These are phyloP conservation scores for Cyberlindnera samutprakarnensis DNA, from an alignment of 805 yeast species.

Conservation along the genomic window DNA sequence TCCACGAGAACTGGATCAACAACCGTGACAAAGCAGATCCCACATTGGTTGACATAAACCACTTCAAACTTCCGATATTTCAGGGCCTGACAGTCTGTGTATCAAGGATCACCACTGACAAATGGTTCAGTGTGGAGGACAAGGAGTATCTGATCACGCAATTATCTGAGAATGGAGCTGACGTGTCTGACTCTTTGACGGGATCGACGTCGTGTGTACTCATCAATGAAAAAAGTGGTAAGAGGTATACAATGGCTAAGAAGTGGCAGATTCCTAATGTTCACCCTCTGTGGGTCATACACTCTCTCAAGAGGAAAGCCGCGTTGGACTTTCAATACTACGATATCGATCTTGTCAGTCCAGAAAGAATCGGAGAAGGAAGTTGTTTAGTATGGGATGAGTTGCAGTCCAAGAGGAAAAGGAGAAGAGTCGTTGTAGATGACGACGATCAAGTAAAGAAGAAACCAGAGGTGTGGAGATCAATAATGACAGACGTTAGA, in stretches of 20 bases:
- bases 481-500: slow-evolving; percentile 24
- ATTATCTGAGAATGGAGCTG: slow-evolving; percentile 41
- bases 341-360: slow-evolving; percentile 17
- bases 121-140: slow-evolving; percentile 17
- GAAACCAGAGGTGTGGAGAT: slow-evolving; percentile 34
- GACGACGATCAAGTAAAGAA: slow-evolving; percentile 14
- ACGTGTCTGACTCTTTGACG: slow-evolving; percentile 42
- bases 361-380: slow-evolving; percentile 22
- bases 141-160: slow-evolving; percentile 27
- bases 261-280: slow-evolving; percentile 34
- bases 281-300: slow-evolving; percentile 34
- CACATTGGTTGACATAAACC: slow-evolving; percentile 17
- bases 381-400: slow-evolving; percentile 24
- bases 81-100: slow-evolving; percentile 31
- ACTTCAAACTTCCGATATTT: slow-evolving; percentile 34
- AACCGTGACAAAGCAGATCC: slow-evolving; percentile 34
- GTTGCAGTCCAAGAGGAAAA: slow-evolving; percentile 14
- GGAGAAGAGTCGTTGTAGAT: slow-evolving; percentile 3
- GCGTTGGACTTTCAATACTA: slow-evolving; percentile 26
- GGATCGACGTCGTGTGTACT: slow-evolving; percentile 36
- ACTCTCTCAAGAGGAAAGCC: slow-evolving; percentile 31
- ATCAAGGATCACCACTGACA: slow-evolving; percentile 26
- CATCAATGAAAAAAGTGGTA: slow-evolving; percentile 44
- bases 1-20: slow-evolving; percentile 45
- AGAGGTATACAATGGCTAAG: slow-evolving; percentile 39